Conservation (phyloP, 441 rosid species). For the Pelargonium citronellum region DNA sequence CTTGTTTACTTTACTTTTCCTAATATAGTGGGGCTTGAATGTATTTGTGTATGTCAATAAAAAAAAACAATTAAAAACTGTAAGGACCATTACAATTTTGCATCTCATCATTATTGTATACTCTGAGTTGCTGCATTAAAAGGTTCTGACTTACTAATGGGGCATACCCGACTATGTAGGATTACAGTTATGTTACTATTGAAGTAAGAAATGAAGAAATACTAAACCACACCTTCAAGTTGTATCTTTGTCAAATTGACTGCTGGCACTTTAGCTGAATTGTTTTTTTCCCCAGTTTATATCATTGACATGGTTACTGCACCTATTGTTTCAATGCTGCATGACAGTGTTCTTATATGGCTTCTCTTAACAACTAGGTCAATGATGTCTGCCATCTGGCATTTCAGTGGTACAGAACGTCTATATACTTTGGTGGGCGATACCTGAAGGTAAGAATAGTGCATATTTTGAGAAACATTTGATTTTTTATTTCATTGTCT, state of each 20-base stretch:
- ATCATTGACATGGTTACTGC: neutral
- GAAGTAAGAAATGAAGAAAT: neutral
- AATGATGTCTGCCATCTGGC: constrained; percentile 63
- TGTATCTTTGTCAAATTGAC: neutral
- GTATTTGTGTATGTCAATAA: neutral
- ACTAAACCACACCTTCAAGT: neutral
- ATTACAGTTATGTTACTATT: neutral
- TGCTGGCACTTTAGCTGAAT: neutral
- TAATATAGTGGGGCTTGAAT: neutral
- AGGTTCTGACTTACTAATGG: neutral
- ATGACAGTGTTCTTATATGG: constrained; percentile 1
- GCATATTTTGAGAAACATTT: constrained; percentile 5
- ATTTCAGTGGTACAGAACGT: constrained; percentile 51
- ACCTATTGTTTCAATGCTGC: neutral
- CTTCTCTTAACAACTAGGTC: constrained; percentile 35
- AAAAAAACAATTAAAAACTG: neutral
- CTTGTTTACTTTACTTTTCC: constrained; percentile 2
- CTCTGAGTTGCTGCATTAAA: no score
- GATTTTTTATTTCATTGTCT: neutral
- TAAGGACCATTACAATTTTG: neutral
- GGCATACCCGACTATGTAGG: neutral
- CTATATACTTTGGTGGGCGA: constrained; percentile 81
- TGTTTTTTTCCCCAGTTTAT: neutral
- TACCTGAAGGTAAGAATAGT: constrained; percentile 64
- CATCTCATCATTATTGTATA: no score